These are phyloP conservation scores for Penicillium sp. DNA, from an alignment of 2,329 filamentous ascomycete species.

Conservation along the genomic window DNA sequence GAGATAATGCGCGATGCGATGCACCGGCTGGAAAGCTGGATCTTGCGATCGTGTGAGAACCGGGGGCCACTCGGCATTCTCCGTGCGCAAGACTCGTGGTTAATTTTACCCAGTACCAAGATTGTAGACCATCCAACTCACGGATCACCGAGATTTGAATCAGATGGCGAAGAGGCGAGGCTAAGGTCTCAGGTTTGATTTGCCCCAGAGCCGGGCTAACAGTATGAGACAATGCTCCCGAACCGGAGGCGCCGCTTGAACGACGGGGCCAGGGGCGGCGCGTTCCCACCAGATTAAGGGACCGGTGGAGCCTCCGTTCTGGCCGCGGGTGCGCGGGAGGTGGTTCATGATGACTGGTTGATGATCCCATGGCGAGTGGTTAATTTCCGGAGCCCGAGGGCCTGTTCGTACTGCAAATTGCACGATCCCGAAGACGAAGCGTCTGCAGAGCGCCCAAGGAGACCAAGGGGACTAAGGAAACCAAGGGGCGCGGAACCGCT, in stretches of 20 bases:
- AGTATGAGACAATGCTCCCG: no score
- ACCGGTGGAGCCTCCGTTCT: constrained; percentile 12
- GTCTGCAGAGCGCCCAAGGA: no score
- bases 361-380: neutral
- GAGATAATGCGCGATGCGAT: no score
- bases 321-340: neutral
- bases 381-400: no score
- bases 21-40: no score
- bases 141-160: neutral
- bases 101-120: neutral
- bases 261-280: constrained; percentile 14
- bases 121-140: neutral
- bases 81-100: neutral
- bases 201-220: no score
- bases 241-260: constrained; percentile 5
- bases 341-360: neutral
- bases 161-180: neutral
- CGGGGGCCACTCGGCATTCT: constrained; percentile 4
- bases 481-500: no score
- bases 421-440: no score
- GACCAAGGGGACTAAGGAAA: no score
- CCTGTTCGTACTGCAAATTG: no score
- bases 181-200: constrained; percentile 1
- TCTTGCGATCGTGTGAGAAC: constrained; percentile 2
- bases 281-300: constrained; percentile 22